These are phyloP conservation scores for Senecio squalidus DNA, from an alignment of 140 eudicot species.

Conservation along the genomic window DNA sequence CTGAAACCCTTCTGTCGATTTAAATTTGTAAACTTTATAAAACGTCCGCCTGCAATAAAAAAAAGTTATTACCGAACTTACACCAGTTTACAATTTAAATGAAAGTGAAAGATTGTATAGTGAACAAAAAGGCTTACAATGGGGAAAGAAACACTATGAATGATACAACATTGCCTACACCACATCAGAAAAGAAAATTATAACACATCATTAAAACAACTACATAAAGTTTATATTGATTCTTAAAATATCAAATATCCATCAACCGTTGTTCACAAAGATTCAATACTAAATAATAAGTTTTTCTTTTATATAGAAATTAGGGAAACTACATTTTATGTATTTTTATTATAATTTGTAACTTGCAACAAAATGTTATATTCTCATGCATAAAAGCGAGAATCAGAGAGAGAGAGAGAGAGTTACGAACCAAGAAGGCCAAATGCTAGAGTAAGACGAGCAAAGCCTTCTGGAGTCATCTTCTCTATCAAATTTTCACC, in stretches of 20 bases:
- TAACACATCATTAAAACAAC: neutral
- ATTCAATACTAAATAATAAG: neutral
- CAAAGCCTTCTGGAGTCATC: slow-evolving; percentile 20
- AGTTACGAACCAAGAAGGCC: slow-evolving; percentile 55
- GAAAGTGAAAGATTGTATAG: neutral
- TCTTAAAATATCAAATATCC: neutral
- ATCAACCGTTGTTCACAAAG: neutral
- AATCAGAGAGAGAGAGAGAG: neutral
- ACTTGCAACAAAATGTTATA: slow-evolving; percentile 10
- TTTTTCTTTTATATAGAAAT: neutral
- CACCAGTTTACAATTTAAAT: neutral
- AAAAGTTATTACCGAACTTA: neutral
- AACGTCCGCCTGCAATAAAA: slow-evolving; percentile 59
- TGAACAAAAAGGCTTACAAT: slow-evolving; percentile 36
- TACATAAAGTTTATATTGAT: neutral
- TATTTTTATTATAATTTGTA: neutral
- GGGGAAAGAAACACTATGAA: slow-evolving; percentile 73
- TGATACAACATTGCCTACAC: slow-evolving; percentile 58
- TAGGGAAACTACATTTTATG: neutral
- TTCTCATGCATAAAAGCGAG: slow-evolving; percentile 7
- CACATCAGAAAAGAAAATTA: neutral
- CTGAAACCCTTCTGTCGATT: slow-evolving; percentile 77
- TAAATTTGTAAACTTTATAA: slow-evolving; percentile 50
- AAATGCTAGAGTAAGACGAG: slow-evolving; percentile 54
- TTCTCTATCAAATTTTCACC: slow-evolving; percentile 21